A percentile compares a stretch with the other conserved stretches of the same genome.
Conservation (phyloP, 2,329 filamentous ascomycete species). For the Chrysoporthe austroafricana region DNA sequence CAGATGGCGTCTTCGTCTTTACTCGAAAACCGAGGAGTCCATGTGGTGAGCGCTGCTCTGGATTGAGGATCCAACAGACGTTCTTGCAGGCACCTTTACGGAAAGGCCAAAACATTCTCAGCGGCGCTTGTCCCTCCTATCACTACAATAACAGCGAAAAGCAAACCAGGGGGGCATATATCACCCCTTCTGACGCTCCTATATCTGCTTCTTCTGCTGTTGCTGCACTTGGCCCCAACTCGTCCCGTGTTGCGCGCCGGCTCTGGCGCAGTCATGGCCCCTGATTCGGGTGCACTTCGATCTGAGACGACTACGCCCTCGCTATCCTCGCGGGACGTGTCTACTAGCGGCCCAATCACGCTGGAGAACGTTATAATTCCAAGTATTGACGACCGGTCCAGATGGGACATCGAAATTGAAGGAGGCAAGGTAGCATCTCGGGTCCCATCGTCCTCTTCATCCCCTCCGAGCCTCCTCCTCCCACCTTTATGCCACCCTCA, state of each 20-base stretch:
- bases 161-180: too few species aligned
- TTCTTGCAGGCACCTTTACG: too few species aligned
- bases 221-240: not conserved
- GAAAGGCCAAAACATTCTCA: too few species aligned
- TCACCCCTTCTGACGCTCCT: too few species aligned
- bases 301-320: not conserved
- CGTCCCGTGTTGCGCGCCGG: not conserved
- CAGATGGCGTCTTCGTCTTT: too few species aligned
- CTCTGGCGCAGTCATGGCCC: not conserved
- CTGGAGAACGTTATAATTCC: constrained; percentile 21
- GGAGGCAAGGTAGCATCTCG: not conserved
- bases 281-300: not conserved
- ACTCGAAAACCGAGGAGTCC: too few species aligned
- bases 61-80: too few species aligned
- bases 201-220: too few species aligned
- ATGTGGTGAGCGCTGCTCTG: too few species aligned
- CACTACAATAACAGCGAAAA: not conserved
- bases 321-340: not conserved
- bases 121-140: not conserved
- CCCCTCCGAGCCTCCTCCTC: constrained; percentile 37
- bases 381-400: not conserved
- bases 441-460: not conserved
- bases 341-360: not conserved
- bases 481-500: constrained; percentile 69
- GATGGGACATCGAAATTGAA: constrained; percentile 17